Evolutionary conservation across 805 yeast genomes (phyloP), one percentile per base, ranked within the genome.

Genomic region (Naumovozyma baii): DNA sequence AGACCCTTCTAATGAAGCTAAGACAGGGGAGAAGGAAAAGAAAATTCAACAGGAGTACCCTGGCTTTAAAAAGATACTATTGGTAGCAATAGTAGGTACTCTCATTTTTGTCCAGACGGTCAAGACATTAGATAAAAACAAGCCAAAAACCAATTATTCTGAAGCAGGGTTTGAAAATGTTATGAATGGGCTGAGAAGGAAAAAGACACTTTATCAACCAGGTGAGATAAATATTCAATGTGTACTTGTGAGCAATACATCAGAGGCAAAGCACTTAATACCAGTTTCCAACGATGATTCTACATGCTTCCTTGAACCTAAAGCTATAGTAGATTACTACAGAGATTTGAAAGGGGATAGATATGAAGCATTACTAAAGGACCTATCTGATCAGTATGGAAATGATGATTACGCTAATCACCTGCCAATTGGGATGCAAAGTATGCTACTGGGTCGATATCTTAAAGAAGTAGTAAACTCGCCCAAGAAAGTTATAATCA

Each of bases 281-380:
- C n/a, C n/a, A n/a, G n/a, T n/a, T n/a, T n/a, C n/a, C n/a, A n/a
- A n/a, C n/a, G n/a, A n/a, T n/a, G n/a, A n/a, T n/a, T n/a, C n/a
- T n/a, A 18, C 61, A 29, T 8, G 5, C 14, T 29, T 29, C 10
- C 9, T 81, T 14, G 77, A 79, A 43, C 76, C 85, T 5, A 55
- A 54, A 25, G 61, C 63, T 3, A 63, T 80, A 37, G 61, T 79
- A 4, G 67, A 66, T 28, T 47, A 54, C 9, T 80, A 75, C 48
- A 63, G 72, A 38, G 48, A 52, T 0, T 66, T 68, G 38, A 65
- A 67, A 13, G 47, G 60, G 3, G 71, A 73, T 16, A 67, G 62
- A 42, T 82, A 70, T 52, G 68, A 75, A 31, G 70, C 70, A 20
- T 59, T 82, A 20, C 59, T 82, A 45, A 72, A 69, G 36, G 76